phyloP scores from a whole-genome alignment of 1,284 basidiomycete genomes.

The Peniophora sp. region DNA sequence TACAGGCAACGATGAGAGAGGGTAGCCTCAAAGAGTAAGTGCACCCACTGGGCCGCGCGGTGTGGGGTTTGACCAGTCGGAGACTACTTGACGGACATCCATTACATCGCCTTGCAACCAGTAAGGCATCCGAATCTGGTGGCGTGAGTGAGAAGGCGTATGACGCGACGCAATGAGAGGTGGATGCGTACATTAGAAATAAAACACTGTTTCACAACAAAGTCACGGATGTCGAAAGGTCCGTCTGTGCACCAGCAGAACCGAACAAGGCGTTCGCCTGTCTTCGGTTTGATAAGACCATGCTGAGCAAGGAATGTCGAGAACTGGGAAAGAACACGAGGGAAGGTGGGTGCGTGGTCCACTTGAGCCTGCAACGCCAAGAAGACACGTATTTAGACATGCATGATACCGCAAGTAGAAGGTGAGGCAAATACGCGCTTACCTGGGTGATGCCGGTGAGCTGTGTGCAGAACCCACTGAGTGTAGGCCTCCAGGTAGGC shows the following conservation, averaged over 20 bases:
- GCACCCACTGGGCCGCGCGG: constrained; percentile 1
- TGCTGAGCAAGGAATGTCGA: constrained; percentile 63
- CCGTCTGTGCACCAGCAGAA: constrained; percentile 78
- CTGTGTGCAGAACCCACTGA: constrained; percentile 79
- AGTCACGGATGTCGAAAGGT: constrained; percentile 79
- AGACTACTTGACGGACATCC: constrained; percentile 59
- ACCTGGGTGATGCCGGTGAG: constrained; percentile 94
- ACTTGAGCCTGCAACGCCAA: constrained; percentile 59
- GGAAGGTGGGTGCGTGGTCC: constrained; percentile 71
- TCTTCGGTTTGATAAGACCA: constrained; percentile 52
- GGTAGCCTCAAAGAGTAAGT: constrained; percentile 10
- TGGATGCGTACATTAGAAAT: constrained; percentile 58
- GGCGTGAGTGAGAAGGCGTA: constrained; percentile 1
- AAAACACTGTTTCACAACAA: constrained; percentile 81
- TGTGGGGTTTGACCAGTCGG: constrained; percentile 27
- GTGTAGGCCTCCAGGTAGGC: constrained; percentile 78
- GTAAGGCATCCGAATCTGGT: constrained; percentile 55
- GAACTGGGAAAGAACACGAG: constrained; percentile 58
- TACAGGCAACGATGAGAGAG: constrained; percentile 12
- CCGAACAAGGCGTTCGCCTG: constrained; percentile 45
- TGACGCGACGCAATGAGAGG: background rate
- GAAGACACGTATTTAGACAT: background rate
- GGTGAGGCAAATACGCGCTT: constrained; percentile 14
- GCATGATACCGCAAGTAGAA: background rate
- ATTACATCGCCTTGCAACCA: constrained; percentile 67